Base-by-base conservation (phyloP, 176 grass and related monocot genomes). In the Cenchrus purpureus region DNA sequence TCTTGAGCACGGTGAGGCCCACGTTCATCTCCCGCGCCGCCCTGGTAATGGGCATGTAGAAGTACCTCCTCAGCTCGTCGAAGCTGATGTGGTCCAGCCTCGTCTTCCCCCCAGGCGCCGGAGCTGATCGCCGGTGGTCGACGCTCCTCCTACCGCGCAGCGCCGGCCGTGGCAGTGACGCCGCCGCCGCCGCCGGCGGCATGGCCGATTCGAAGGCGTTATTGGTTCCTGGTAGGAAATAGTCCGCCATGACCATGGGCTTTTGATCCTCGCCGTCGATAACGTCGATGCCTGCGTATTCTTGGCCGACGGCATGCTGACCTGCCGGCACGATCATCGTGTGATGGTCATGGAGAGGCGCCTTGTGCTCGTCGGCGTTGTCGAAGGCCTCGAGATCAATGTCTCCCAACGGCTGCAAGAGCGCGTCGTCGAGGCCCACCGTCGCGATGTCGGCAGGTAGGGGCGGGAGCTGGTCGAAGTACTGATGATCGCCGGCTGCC, bases 1-100 rank as follows among this genome's bases (percentile, higher is more conserved):
- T 96, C 86, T 98, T 99, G 60, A 99, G 93, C 51, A 99, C 85
- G 71, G 97, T 95, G n/a, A 98, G 60, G 0, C 93, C 97, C 15
- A 98, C 91, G 56, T 96, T 94, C 91, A 98, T 85, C 86, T 92
- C 91, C 56, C 89, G 74, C 3, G 97, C 97, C 17, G 97, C 97
- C 82, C 75, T 77, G 51, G 88, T 92, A 71, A 98, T 98, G 2
- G 93, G 93, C 91, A 98, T 92, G 86, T 83, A 94, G 71, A 98
- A 98, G 22, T 92, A 98, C 17, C n/a, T 82, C 7, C 82, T 65
- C 0, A 98, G 76, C 45, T 98, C 97, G 10, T 91, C 78, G 25
- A 94, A 89, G 19, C 88, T 71, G n/a, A 98, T 76, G 54, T 95
- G 80, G 1, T 75, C 86, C 44, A 92, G 75, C 69, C 93, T 84